phyloP scores from a whole-genome alignment of 306 rosid species.

The Hylodesmum podocarpum region DNA sequence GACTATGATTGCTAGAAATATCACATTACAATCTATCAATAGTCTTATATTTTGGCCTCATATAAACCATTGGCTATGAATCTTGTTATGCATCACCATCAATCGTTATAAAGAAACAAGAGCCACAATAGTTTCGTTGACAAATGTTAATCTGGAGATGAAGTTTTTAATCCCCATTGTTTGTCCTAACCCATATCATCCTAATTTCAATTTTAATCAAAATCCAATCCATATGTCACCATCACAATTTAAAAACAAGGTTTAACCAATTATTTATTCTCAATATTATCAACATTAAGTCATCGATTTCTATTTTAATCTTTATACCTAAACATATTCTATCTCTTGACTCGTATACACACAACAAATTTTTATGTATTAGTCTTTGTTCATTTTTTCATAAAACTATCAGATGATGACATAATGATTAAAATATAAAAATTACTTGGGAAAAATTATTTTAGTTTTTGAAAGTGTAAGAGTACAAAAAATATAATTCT shows the following conservation, averaged over 20 bases:
- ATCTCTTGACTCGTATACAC: no score
- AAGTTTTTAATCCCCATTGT: background rate
- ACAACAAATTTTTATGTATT: no score
- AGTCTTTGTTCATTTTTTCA: no score
- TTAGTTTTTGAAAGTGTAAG: no score
- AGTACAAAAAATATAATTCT: no score
- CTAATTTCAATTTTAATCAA: background rate
- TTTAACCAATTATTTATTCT: no score
- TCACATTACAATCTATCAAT: background rate
- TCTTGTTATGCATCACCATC: slow-evolving; percentile 22
- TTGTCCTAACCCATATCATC: slow-evolving; percentile 12
- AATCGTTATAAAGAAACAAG: slow-evolving; percentile 8
- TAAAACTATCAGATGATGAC: no score
- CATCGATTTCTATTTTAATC: no score
- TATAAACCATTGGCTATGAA: background rate
- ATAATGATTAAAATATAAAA: no score
- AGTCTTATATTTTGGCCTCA: background rate
- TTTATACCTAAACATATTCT: no score
- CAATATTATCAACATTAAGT: no score
- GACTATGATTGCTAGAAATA: slow-evolving; percentile 12
- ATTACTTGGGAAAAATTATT: no score
- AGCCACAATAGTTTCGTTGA: slow-evolving; percentile 11
- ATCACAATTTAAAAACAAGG: background rate
- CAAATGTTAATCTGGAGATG: background rate
- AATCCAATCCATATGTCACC: slow-evolving; percentile 7